Evolutionary conservation across 2,329 filamentous ascomycete species (phyloP).

Genomic region (Fusarium pseudonygamai): DNA sequence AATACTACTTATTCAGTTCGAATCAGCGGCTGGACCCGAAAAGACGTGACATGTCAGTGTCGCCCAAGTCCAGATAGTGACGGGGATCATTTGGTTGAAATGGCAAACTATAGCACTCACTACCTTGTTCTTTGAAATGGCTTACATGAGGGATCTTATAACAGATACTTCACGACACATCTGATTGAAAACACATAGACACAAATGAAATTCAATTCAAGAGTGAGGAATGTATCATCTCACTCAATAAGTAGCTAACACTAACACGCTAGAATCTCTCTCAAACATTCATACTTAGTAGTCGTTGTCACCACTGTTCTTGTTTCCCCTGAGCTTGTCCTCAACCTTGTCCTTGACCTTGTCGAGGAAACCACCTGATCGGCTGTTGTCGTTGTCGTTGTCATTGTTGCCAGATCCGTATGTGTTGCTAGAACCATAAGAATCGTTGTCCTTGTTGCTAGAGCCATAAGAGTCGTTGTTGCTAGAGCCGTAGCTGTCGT

Average conservation of each 20-base stretch:
- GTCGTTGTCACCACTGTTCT: conserved; percentile 42
- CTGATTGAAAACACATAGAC: background rate
- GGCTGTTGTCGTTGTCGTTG: conserved; percentile 12
- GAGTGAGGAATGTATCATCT: conserved; percentile 10
- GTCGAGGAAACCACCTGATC: conserved; percentile 59
- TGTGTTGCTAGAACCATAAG: conserved; percentile 4
- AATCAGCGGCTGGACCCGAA: background rate
- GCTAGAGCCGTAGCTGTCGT: background rate
- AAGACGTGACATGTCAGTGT: background rate
- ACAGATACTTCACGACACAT: background rate
- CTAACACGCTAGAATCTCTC: conserved; percentile 8
- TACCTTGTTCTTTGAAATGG: no score
- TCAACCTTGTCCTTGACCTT: conserved; percentile 69
- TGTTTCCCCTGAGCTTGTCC: conserved; percentile 55
- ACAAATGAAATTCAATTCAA: conserved; percentile 5
- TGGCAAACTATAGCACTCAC: no score
- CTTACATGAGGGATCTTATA: no score
- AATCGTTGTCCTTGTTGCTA: background rate
- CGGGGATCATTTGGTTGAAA: background rate
- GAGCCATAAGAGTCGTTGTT: background rate
- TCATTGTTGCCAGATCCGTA: conserved; percentile 15
- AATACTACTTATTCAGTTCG: background rate
- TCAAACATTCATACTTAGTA: conserved; percentile 24
- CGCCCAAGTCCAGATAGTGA: no score
- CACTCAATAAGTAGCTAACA: background rate